Conservation (phyloP, 768 basidiomycete species). For the Russula brevipes region DNA sequence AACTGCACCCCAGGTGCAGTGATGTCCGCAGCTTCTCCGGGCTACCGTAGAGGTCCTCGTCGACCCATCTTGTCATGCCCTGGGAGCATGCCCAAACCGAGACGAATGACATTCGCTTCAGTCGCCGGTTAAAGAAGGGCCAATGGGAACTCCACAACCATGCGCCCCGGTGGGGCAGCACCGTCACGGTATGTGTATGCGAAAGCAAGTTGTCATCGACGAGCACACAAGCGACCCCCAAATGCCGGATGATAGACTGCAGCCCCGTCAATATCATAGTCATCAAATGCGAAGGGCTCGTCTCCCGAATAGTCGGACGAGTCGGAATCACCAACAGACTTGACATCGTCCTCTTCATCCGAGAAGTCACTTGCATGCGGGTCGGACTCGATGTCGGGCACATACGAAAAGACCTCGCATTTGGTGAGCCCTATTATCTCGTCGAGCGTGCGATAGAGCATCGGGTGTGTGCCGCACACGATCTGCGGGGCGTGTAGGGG, state of each 20-base stretch:
- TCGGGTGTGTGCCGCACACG: slow-evolving; percentile 80
- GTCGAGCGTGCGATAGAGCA: slow-evolving; percentile 81
- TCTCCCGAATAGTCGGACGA: slow-evolving; percentile 67
- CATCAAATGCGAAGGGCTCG: slow-evolving; percentile 71
- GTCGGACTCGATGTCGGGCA: slow-evolving; percentile 89
- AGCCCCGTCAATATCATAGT: slow-evolving; percentile 66
- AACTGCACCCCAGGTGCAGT: slow-evolving; percentile 52
- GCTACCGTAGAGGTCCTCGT: slow-evolving; percentile 34
- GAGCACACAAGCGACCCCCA: slow-evolving; percentile 28
- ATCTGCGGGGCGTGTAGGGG: slow-evolving; percentile 66
- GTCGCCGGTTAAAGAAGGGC: slow-evolving; percentile 92
- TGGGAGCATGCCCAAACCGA: slow-evolving; percentile 85
- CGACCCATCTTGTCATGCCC: slow-evolving; percentile 45
- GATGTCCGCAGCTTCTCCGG: slow-evolving; percentile 29
- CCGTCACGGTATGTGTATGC: slow-evolving; percentile 31
- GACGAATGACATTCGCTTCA: slow-evolving; percentile 88
- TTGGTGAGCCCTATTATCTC: slow-evolving; percentile 85
- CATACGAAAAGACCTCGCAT: slow-evolving; percentile 94
- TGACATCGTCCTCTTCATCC: slow-evolving; percentile 73
- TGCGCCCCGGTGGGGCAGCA: slow-evolving; percentile 64
- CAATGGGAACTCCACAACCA: slow-evolving; percentile 94
- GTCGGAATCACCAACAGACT: slow-evolving; percentile 55
- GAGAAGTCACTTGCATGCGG: slow-evolving; percentile 83
- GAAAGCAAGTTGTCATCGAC: slow-evolving; percentile 34
- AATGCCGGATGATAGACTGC: slow-evolving; percentile 24